A percentile compares a stretch with the other conserved stretches of the same genome.
These are phyloP conservation scores for Fusarium veterinarium DNA, from an alignment of 2,329 filamentous ascomycete genomes.

Conservation along the genomic window DNA sequence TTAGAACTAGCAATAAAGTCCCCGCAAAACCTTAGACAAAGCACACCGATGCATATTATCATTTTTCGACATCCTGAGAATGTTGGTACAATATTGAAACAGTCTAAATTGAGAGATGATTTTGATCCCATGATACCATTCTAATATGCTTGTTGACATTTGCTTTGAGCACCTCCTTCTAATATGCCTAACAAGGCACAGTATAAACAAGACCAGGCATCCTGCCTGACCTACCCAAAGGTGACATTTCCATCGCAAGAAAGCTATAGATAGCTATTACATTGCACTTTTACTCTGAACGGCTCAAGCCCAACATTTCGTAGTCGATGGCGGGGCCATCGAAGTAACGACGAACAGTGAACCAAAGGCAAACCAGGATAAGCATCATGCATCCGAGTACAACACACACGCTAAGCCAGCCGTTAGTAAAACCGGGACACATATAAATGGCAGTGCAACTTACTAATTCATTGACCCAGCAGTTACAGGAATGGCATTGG, in stretches of 20 bases:
- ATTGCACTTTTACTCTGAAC: not conserved
- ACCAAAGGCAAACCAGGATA: not conserved
- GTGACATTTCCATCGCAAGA: not conserved
- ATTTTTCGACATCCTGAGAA: rapidly evolving
- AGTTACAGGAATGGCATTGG: not conserved
- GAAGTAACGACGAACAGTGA: not conserved
- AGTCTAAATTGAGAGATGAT: rapidly evolving
- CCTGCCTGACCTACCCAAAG: not conserved
- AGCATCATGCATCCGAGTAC: not conserved
- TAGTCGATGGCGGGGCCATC: not conserved
- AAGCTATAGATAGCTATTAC: not conserved
- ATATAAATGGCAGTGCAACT: rapidly evolving
- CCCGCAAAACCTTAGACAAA: too few relatives aligned
- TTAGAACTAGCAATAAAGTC: too few relatives aligned
- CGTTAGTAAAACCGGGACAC: rapidly evolving
- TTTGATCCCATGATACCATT: rapidly evolving
- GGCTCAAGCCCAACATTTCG: not conserved
- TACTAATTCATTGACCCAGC: not conserved
- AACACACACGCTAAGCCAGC: not conserved
- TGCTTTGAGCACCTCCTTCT: not conserved
- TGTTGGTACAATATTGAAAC: not conserved
- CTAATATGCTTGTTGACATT: not conserved
- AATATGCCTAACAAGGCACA: not conserved
- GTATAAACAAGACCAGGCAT: rapidly evolving
- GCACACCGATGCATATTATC: not conserved